phyloP scores from a whole-genome alignment of 352 stramenopile species.

The Globisporangium recalcitrans region DNA sequence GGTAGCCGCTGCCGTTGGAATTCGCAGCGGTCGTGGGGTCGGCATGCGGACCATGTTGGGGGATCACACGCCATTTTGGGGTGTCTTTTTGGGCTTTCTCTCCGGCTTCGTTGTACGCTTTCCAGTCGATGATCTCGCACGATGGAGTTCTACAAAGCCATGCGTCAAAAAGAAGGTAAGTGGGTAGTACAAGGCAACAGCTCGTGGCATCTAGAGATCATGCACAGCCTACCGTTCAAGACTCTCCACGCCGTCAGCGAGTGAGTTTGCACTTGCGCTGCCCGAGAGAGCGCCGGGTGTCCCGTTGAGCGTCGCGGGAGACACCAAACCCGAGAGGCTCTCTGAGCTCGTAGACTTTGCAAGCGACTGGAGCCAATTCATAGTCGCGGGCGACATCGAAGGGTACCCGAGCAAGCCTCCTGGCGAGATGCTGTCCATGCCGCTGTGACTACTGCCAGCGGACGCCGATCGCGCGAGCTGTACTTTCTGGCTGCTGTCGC shows the following conservation, averaged over 20 bases:
- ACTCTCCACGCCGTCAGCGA: conserved; percentile 13
- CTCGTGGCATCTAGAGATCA: background rate
- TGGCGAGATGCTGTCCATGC: conserved; percentile 52
- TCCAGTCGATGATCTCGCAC: conserved; percentile 84
- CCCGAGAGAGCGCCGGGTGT: conserved; percentile 11
- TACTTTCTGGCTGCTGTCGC: conserved; percentile 25
- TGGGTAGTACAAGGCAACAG: background rate
- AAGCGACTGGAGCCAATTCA: conserved; percentile 76
- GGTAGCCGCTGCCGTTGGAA: background rate
- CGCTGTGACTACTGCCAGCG: conserved; percentile 31
- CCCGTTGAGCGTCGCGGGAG: conserved; percentile 41
- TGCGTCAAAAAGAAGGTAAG: background rate
- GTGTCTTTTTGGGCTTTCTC: conserved; percentile 59
- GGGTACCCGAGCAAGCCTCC: conserved; percentile 41
- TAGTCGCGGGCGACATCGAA: conserved; percentile 70
- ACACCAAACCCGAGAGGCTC: conserved; percentile 55
- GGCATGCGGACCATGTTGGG: conserved; percentile 64
- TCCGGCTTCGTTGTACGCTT: conserved; percentile 71
- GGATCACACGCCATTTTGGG: conserved; percentile 73
- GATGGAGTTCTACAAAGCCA: conserved; percentile 34
- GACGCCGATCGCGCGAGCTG: conserved; percentile 48
- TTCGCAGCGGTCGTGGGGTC: conserved; percentile 21
- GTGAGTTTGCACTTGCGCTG: conserved; percentile 14
- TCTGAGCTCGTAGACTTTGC: conserved; percentile 59
- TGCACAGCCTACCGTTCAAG: conserved; percentile 27